phyloP scores from a whole-genome alignment of 805 yeast species.

The Hemisphaericaspora nanyangensis region DNA sequence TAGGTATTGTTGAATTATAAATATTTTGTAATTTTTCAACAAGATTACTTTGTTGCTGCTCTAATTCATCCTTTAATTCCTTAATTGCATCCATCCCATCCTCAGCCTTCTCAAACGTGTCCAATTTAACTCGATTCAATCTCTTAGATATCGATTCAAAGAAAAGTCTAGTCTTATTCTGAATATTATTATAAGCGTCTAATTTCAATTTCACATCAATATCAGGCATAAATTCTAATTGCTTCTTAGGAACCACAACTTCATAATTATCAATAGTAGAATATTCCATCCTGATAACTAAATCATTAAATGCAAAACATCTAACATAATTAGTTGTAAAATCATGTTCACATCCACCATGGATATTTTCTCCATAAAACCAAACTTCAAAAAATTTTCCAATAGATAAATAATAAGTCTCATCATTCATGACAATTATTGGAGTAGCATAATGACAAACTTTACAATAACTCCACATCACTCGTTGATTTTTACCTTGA shows the following conservation, averaged over 20 bases:
- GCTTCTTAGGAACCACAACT: constrained; percentile 70
- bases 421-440: constrained; percentile 74
- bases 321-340: constrained; percentile 77
- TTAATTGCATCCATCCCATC: constrained; percentile 61
- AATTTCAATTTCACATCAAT: constrained; percentile 65
- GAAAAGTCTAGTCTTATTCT: constrained; percentile 51
- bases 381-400: constrained; percentile 88
- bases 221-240: constrained; percentile 67
- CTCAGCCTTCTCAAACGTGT: constrained; percentile 65
- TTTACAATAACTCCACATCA: constrained; percentile 91
- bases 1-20: constrained; percentile 53
- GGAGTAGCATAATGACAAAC: constrained; percentile 75
- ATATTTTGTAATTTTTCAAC: constrained; percentile 44
- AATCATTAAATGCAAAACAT: constrained; percentile 76
- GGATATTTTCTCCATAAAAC: constrained; percentile 56
- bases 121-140: constrained; percentile 70
- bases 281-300: constrained; percentile 77
- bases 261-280: constrained; percentile 73
- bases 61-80: constrained; percentile 52
- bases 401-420: constrained; percentile 85
- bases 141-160: constrained; percentile 72
- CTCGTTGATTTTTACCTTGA: constrained; percentile 43
- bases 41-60: constrained; percentile 47
- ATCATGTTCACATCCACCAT: constrained; percentile 66
- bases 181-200: constrained; percentile 53